These are phyloP conservation scores for Pichia inconspicua DNA, from an alignment of 1,139 yeast genomes.

Conservation along the genomic window DNA sequence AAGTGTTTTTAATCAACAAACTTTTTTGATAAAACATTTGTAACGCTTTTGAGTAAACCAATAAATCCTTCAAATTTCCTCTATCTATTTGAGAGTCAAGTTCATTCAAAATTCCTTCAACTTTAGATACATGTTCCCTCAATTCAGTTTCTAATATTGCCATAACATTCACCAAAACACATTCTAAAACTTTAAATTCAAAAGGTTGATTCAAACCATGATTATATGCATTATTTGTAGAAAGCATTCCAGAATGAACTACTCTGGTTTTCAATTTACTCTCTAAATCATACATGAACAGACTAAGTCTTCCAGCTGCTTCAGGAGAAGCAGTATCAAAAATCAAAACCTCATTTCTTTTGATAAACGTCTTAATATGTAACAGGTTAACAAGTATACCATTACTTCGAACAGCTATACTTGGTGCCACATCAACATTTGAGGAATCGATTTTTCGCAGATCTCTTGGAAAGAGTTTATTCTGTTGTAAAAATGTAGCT, in stretches of 20 bases:
- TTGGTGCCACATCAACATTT: slow-evolving; percentile 61
- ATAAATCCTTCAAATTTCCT: slow-evolving; percentile 54
- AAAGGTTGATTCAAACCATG: slow-evolving; percentile 30
- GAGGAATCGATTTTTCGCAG: slow-evolving; percentile 67
- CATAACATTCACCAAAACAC: slow-evolving; percentile 49
- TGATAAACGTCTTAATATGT: slow-evolving; percentile 64
- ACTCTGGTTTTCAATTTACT: slow-evolving; percentile 52
- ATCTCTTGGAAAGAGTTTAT: slow-evolving; percentile 66
- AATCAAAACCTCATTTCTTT: slow-evolving; percentile 54
- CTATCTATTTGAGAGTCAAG: slow-evolving; percentile 66
- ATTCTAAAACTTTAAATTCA: slow-evolving; percentile 51
- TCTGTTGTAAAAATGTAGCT: slow-evolving; percentile 48
- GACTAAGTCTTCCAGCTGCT: slow-evolving; percentile 63
- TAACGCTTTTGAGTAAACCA: slow-evolving; percentile 59
- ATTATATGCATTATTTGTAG: slow-evolving; percentile 6
- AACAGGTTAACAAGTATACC: slow-evolving; percentile 59
- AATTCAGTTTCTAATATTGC: slow-evolving; percentile 49
- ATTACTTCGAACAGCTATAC: slow-evolving; percentile 53
- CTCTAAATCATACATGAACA: slow-evolving; percentile 89
- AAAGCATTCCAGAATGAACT: slow-evolving; percentile 21
- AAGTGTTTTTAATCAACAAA: slow-evolving; percentile 55
- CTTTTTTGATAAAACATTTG: slow-evolving; percentile 63
- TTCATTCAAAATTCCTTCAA: slow-evolving; percentile 51
- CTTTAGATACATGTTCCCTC: slow-evolving; percentile 34
- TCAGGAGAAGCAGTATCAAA: slow-evolving; percentile 48